Evolutionary conservation across 2,329 filamentous ascomycete genomes (phyloP).

Genomic region (Trichoderma semiorbis): DNA sequence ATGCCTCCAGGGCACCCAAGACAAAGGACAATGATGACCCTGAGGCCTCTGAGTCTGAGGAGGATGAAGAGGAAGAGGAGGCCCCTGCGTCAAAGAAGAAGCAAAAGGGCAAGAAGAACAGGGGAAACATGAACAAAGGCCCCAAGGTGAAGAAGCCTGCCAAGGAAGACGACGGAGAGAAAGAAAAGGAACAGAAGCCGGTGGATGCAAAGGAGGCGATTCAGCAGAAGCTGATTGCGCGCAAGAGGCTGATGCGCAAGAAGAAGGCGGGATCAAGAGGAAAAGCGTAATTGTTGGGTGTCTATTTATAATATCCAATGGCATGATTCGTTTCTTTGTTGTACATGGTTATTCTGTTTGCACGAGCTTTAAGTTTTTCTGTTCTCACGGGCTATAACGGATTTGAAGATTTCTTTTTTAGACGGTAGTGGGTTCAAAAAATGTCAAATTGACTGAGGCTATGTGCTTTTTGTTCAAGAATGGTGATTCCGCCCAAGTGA

Average conservation of each 20-base stretch:
- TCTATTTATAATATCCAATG: neutral
- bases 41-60: neutral
- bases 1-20: slow-evolving; percentile 32
- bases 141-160: slow-evolving; percentile 27
- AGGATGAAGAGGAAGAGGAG: slow-evolving; percentile 23
- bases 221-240: slow-evolving; percentile 75
- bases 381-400: neutral
- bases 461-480: neutral
- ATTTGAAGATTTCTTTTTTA: neutral
- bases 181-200: slow-evolving; percentile 32
- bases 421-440: neutral
- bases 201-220: slow-evolving; percentile 38
- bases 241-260: slow-evolving; percentile 77
- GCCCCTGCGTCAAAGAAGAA: slow-evolving; percentile 29
- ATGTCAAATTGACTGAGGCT: neutral
- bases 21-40: slow-evolving; percentile 19
- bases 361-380: neutral
- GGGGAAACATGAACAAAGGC: slow-evolving; percentile 13
- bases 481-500: neutral
- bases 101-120: slow-evolving; percentile 5
- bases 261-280: slow-evolving; percentile 51
- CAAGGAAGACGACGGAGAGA: slow-evolving; percentile 23
- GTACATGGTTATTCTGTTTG: neutral
- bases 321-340: neutral
- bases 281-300: slow-evolving; percentile 25